Base-by-base conservation (phyloP, 768 basidiomycete species). In the Suillus weaverae region DNA sequence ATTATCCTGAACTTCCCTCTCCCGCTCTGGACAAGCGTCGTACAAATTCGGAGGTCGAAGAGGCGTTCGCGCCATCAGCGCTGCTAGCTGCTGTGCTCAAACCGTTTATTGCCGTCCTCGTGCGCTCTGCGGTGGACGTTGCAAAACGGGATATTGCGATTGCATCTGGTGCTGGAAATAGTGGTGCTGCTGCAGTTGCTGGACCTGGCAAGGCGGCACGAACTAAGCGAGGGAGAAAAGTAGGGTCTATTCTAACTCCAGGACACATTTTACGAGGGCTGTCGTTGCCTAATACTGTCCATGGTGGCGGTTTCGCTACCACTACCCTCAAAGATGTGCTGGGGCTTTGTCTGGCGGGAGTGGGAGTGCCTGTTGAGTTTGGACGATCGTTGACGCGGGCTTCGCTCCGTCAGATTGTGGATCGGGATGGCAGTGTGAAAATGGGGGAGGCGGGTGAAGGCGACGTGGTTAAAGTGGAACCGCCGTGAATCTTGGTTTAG, bases 201-300 rank as follows among this genome's bases (percentile, higher is more conserved):
- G 69, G 70, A 22, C 66, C 59, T 41, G 64, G 62, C 33, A 72
- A 68, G 64, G 50, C 57, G 33, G 64, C 66, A 35, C 69, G 72
- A 35, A 62, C 71, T 62, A 71, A 66, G 62, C 73, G 65, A 62
- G 59, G n/a, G 64, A 75, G 71, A 22, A 72, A 68, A 65, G 46
- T 68, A 61, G 66, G 69, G 10, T 69, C 73, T 13, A 57, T 79
- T 53, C 70, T 82, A 53, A 79, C 80, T 1, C 81, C 80, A 3
- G 70, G 76, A 38, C 81, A 82, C 64, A 62, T 82, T 50, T 60
- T 80, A 57, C 78, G 79, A n/a, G 81, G 80, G 39, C 64, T 82
- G 43, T 66, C 67, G 20, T 55, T 68, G 20, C 68, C 64, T 54
- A 6, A 59, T 22, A 62, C 53, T 64, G 38, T 41, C 35, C 63